phyloP scores from a whole-genome alignment of 192 early-diverging fungal genomes.

The Dissophora ornata region DNA sequence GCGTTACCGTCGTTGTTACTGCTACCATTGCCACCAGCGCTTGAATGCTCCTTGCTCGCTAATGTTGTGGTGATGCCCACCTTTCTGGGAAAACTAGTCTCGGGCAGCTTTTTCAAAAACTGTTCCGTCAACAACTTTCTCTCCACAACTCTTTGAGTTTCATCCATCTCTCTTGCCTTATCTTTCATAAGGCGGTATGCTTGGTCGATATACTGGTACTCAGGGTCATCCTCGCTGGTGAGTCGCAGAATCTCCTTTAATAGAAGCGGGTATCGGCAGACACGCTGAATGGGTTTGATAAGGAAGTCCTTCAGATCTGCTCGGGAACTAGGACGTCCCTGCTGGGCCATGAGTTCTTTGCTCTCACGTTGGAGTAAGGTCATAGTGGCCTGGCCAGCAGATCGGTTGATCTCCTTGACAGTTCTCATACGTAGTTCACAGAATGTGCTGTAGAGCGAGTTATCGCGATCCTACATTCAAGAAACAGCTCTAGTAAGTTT shows the following conservation, averaged over 20 bases:
- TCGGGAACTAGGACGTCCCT: constrained; percentile 21
- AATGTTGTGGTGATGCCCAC: not conserved
- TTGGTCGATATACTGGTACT: constrained; percentile 41
- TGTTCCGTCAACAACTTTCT: constrained; percentile 49
- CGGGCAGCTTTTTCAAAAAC: constrained; percentile 33
- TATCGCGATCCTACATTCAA: constrained; percentile 10
- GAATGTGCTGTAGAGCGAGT: constrained; percentile 16
- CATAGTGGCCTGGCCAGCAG: constrained; percentile 2
- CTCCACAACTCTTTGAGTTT: constrained; percentile 43
- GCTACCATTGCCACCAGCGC: not conserved
- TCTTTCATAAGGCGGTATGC: constrained; percentile 50
- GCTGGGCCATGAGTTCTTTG: constrained; percentile 32
- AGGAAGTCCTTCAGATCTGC: constrained; percentile 50
- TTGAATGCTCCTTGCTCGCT: not conserved
- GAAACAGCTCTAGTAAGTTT: not conserved
- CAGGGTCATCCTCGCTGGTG: constrained; percentile 54
- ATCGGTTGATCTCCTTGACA: constrained; percentile 11
- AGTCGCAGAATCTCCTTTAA: constrained; percentile 69
- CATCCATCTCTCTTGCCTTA: constrained; percentile 56
- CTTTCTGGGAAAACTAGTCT: constrained; percentile 27
- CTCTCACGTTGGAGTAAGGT: constrained; percentile 23
- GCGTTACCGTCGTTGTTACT: not conserved
- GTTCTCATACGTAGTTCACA: constrained; percentile 37
- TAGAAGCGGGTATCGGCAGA: constrained; percentile 92
- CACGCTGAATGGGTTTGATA: constrained; percentile 86